Evolutionary conservation across 2,329 filamentous ascomycete species (phyloP), one percentile per base, ranked within the genome.

Genomic region (Xylariaceae sp.): DNA sequence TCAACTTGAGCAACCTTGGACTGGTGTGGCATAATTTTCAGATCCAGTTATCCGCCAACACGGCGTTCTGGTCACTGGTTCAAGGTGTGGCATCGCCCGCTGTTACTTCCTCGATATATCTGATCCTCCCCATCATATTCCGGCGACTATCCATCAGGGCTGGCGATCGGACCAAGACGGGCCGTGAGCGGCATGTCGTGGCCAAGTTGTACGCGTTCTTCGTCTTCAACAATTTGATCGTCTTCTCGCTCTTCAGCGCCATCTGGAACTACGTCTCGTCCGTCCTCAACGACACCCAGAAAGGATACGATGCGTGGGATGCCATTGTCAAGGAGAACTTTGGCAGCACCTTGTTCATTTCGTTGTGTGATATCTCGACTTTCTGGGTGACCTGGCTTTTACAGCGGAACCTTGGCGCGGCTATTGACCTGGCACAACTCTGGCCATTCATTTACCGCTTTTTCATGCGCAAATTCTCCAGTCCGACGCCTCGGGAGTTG

Each of bases 371-470:
- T 17, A 80, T 93, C 36, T 93, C 89, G 1, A 76, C 83, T 0
- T 98, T 94, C 59, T 98, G 90, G 90, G 78, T 96, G 13, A 89
- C 85, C 2, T 96, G 88, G 72, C 71, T 96, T 13, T 65, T 98
- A 34, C 90, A 96, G 64, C 80, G 92, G 28, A 94, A 95, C 51
- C 70, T 96, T 5, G 90, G 90, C 53, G 88, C 90, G 1, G 84
- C 90, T n/a, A 77, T 94, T 32, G 92, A 98, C 59, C 65, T 98
- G n/a, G 80, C 84, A 3, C 92, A 98, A 56, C 61, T 94, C 5
- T 84, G 88, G 67, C 85, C 81, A 8, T 65, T 98, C 33, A 67
- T 83, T n/a, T 84, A 81, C 69, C 82, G 85, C 40, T 94, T 87
- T 52, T 83, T 92, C 56, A 75, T 81, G 41, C 81, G 87, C 54